A percentile compares a stretch with the other conserved stretches of the same genome.
These are phyloP conservation scores for Crithidia expoeki DNA, from an alignment of 208 protist genomes.

Conservation along the genomic window DNA sequence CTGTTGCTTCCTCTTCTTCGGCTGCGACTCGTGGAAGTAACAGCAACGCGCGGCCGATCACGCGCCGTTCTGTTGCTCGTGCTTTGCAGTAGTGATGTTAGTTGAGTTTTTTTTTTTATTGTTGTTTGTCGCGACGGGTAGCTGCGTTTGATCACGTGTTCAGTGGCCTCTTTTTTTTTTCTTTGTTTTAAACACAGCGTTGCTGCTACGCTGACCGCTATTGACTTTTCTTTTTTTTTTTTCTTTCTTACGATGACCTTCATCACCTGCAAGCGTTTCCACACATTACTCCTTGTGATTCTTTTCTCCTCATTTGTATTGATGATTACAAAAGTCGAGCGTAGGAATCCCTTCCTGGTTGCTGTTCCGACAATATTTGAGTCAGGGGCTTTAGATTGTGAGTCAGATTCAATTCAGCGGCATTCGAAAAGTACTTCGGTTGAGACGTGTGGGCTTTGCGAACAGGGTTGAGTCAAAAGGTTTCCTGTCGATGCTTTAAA, in stretches of 20 bases:
- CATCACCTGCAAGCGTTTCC: slow-evolving; percentile 10
- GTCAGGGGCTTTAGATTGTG: too few relatives aligned
- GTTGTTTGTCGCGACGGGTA: not conserved
- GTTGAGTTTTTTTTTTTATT: slow-evolving; percentile 3
- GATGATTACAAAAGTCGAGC: too few relatives aligned
- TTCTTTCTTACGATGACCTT: not conserved
- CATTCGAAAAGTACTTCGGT: too few relatives aligned
- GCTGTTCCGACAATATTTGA: too few relatives aligned
- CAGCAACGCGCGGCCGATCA: slow-evolving; percentile 36
- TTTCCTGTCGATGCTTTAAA: too few relatives aligned
- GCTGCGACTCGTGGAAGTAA: not conserved
- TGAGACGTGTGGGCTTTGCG: too few relatives aligned
- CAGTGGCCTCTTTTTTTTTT: slow-evolving; percentile 16
- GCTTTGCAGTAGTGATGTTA: not conserved
- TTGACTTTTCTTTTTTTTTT: not conserved
- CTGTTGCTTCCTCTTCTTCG: not conserved
- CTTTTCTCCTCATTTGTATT: too few relatives aligned
- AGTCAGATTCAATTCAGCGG: too few relatives aligned
- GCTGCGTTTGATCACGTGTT: not conserved
- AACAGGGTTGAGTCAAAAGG: too few relatives aligned
- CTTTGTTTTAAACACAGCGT: slow-evolving; percentile 5
- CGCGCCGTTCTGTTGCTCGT: slow-evolving; percentile 20
- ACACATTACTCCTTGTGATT: slow-evolving; percentile 9
- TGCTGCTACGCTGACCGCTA: slow-evolving; percentile 11
- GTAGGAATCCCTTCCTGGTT: too few relatives aligned